Evolutionary conservation across 176 grass and related monocot species (phyloP), one percentile per base, ranked within the genome.

Genomic region (Ampelocalamus luodianensis): DNA sequence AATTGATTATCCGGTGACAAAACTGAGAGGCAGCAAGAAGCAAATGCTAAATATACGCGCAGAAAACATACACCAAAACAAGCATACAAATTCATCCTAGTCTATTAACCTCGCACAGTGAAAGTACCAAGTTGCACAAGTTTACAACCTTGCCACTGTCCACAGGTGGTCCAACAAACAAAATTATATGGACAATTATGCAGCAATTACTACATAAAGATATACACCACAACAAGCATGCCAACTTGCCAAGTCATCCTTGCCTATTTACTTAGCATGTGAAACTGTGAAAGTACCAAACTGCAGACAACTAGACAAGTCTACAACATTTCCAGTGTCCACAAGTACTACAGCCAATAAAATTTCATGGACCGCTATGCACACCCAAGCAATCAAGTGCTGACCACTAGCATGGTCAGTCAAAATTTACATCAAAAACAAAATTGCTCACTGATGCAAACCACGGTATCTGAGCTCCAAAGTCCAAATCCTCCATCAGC

Each of bases 101-200:
- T n/a, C 17, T 12, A 70, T 58, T 20, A 46, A 71, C 27, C 65
- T 49, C 18, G 14, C 4, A 1, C 7, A 38, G 65, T 61, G 5
- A 42, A 69, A 46, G 23, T 38, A 74, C 53, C 6, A 72, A 83
- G 5, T 37, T 36, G 27, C 40, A 38, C 4, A 83, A 83, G 69
- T 49, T 83, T 37, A 11, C 26, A 36, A 46, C 16, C 10, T 20
- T 73, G 17, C 24, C 39, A 73, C 10, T 48, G 18, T 37, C 40
- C 27, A 50, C 61, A n/a, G 32, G 61, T 66, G 26, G 27, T 79
- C 61, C 26, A 79, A 50, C 39, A 78, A 79, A 43, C 5, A 46
- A 36, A 34, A 46, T 13, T 49, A 65, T 32, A 65, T 50, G 40
- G 43, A 79, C 42, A 61, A 66, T 5, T 50, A 48, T 26, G 23